Evolutionary conservation across 2,329 filamentous ascomycete species (phyloP).

Genomic region (Nannizzia gypsea): DNA sequence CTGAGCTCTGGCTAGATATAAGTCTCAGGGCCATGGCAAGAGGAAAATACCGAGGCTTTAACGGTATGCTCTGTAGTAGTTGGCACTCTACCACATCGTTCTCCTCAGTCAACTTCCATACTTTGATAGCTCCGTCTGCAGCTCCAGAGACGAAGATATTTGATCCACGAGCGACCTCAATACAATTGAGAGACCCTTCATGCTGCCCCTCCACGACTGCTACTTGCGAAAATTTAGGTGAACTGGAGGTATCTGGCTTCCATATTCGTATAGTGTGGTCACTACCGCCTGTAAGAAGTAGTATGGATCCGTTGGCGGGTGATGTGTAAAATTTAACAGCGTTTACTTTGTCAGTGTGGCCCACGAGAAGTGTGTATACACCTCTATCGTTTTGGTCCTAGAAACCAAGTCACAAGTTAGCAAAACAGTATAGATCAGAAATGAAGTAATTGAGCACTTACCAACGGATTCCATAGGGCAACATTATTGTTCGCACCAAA

Average conservation of each 20-base stretch:
- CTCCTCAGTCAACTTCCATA: conserved; percentile 52
- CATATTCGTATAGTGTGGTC: conserved; percentile 64
- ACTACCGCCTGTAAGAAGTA: conserved; percentile 68
- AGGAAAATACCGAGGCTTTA: conserved; percentile 71
- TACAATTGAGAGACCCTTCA: conserved; percentile 58
- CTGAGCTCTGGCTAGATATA: conserved; percentile 30
- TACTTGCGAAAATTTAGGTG: conserved; percentile 29
- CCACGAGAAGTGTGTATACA: conserved; percentile 54
- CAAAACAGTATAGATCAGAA: neutral
- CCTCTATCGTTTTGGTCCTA: conserved; percentile 43
- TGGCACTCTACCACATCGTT: conserved; percentile 27
- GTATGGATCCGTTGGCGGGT: conserved; percentile 36
- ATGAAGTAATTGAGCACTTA: conserved; percentile 34
- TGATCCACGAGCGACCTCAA: conserved; percentile 37
- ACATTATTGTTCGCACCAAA: conserved; percentile 85
- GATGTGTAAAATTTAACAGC: conserved; percentile 64
- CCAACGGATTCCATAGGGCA: conserved; percentile 72
- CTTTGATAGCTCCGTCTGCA: conserved; percentile 50
- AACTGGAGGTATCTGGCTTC: conserved; percentile 25
- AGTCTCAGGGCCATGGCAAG: conserved; percentile 60
- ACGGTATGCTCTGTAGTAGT: conserved; percentile 58
- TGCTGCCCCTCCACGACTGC: conserved; percentile 50
- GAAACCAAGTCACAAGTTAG: conserved; percentile 3
- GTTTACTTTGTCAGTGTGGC: conserved; percentile 71
- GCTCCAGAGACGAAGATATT: conserved; percentile 47